Evolutionary conservation across 2,329 filamentous ascomycete species (phyloP).

Genomic region (Phialophora expanda): DNA sequence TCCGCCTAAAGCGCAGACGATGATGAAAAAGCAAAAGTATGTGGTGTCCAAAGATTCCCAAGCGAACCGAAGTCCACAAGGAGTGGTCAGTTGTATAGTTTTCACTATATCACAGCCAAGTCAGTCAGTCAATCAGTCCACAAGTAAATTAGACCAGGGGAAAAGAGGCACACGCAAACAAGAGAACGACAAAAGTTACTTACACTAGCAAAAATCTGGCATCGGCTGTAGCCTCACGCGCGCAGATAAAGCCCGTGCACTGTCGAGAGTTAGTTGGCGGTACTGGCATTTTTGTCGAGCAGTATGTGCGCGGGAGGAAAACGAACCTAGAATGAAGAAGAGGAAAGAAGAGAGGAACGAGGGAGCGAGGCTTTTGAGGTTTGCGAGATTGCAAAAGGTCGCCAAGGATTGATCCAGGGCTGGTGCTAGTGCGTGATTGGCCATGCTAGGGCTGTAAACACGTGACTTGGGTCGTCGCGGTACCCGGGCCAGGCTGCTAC

Average conservation of each 20-base stretch:
- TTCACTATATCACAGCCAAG: conserved; percentile 55
- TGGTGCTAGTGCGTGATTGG: not conserved
- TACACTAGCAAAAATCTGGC: conserved; percentile 78
- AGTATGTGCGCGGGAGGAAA: not conserved
- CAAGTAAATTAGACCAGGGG: no score
- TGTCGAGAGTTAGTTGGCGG: not conserved
- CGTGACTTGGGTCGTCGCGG: not conserved
- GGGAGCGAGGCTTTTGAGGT: not conserved
- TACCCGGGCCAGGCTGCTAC: no score
- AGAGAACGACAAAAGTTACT: not conserved
- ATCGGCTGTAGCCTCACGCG: conserved; percentile 83
- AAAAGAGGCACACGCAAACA: no score
- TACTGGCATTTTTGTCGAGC: not conserved
- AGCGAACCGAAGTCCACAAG: conserved; percentile 69
- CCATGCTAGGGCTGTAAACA: not conserved
- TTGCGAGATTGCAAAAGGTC: not conserved
- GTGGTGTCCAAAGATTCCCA: conserved; percentile 74
- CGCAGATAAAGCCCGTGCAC: conserved; percentile 75
- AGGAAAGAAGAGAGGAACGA: not conserved
- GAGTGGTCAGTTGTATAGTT: conserved; percentile 78
- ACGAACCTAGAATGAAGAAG: not conserved
- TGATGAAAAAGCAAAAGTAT: conserved; percentile 37
- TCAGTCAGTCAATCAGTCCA: not conserved
- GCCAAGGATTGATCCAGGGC: not conserved
- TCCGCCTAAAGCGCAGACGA: conserved; percentile 31